Conservation (phyloP, 192 early-diverging fungal species). For the Spizellomyces sp. region DNA sequence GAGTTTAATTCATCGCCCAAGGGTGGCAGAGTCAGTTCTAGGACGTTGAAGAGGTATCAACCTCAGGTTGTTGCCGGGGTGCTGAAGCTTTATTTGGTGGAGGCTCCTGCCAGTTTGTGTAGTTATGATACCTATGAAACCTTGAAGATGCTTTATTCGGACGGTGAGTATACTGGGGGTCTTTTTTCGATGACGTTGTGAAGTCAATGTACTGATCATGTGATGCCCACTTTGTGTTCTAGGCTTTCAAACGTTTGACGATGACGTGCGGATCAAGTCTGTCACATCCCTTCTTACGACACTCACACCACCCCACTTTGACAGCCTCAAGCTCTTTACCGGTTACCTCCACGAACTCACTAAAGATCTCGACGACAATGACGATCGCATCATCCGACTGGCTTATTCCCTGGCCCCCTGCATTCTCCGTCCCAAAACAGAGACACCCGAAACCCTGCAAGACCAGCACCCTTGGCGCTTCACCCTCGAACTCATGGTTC, state of each 20-base stretch:
- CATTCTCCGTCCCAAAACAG: slow-evolving; percentile 37
- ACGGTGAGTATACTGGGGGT: slow-evolving; percentile 21
- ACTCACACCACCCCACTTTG: slow-evolving; percentile 33
- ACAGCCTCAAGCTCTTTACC: slow-evolving; percentile 35
- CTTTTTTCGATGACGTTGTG: not conserved
- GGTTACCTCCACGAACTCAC: slow-evolving; percentile 25
- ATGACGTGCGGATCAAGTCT: slow-evolving; percentile 35
- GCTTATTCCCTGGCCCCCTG: slow-evolving; percentile 30
- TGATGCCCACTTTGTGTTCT: slow-evolving; percentile 2
- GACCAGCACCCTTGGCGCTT: slow-evolving; percentile 38
- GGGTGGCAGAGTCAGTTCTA: not conserved
- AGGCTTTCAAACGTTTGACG: slow-evolving; percentile 18
- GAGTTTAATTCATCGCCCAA: slow-evolving; percentile 30
- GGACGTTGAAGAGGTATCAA: slow-evolving; percentile 19
- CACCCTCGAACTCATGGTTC: slow-evolving; percentile 35
- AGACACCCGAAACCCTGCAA: slow-evolving; percentile 31
- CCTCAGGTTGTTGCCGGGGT: slow-evolving; percentile 35
- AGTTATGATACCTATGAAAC: slow-evolving; percentile 34
- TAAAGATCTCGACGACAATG: slow-evolving; percentile 15
- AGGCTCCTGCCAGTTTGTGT: slow-evolving; percentile 34
- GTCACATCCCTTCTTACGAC: slow-evolving; percentile 30
- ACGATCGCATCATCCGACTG: slow-evolving; percentile 26
- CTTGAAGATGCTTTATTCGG: slow-evolving; percentile 35
- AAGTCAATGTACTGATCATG: not conserved
- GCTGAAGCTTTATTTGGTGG: slow-evolving; percentile 38